Conservation (phyloP, 306 rosid species). For the Vachellia collinsii region DNA sequence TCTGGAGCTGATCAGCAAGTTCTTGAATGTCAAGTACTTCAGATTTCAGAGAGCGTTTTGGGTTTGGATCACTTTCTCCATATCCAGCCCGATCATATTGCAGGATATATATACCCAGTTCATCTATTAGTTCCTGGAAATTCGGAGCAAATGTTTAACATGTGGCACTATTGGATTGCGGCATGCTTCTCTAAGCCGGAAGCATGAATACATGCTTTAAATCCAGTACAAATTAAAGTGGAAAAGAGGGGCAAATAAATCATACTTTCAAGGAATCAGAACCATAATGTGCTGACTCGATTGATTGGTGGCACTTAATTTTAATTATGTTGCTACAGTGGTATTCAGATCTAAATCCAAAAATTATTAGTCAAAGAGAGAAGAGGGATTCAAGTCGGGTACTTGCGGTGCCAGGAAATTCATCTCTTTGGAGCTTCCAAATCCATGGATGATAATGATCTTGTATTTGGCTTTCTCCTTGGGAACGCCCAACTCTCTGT, state of each 20-base stretch:
- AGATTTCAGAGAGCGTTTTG: conserved; percentile 66
- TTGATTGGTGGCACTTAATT: neutral
- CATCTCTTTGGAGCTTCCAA: conserved; percentile 70
- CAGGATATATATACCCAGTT: conserved; percentile 74
- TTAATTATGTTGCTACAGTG: neutral
- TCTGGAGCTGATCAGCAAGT: conserved; percentile 75
- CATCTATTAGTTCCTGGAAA: conserved; percentile 79
- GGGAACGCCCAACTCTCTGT: conserved; percentile 62
- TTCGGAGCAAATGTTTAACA: conserved; percentile 45
- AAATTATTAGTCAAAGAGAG: neutral
- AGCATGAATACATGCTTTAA: conserved; percentile 21
- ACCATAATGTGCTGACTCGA: neutral
- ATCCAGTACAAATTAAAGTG: neutral
- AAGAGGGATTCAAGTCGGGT: conserved; percentile 9
- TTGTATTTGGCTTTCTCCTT: conserved; percentile 54
- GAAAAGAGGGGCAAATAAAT: neutral
- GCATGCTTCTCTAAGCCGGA: conserved; percentile 9
- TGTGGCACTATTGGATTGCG: conserved; percentile 26
- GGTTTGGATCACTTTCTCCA: conserved; percentile 93
- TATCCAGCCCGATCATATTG: conserved; percentile 88
- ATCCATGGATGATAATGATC: conserved; percentile 59
- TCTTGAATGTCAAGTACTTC: conserved; percentile 89
- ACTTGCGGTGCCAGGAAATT: conserved; percentile 52
- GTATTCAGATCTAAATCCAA: conserved; percentile 39
- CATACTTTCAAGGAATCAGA: conserved; percentile 16